Percentiles rank a stretch among this genome's conserved stretches.
Conservation (phyloP, 176 grass and related monocot species). For the Lolium multiflorum region DNA sequence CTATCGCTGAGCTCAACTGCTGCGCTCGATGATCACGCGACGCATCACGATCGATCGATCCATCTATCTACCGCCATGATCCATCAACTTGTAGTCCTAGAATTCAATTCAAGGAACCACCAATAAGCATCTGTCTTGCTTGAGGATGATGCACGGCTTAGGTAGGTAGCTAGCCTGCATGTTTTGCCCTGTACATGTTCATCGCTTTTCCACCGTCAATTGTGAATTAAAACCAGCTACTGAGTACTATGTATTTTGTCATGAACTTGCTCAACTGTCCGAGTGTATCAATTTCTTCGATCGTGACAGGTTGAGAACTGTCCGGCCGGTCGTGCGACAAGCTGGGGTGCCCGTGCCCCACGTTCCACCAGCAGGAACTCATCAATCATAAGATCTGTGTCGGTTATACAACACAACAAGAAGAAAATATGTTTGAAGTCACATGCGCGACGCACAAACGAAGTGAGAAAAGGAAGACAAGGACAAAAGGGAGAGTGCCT, state of each 20-base stretch:
- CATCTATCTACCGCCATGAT: background rate
- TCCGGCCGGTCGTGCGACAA: background rate
- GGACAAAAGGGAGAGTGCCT: background rate
- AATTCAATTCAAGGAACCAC: constrained; percentile 52
- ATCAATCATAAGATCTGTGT: background rate
- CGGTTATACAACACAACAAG: background rate
- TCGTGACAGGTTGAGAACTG: background rate
- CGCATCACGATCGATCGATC: background rate
- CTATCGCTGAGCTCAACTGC: background rate
- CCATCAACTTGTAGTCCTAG: background rate
- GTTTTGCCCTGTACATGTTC: constrained; percentile 34
- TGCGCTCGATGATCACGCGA: background rate
- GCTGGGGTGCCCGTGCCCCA: background rate
- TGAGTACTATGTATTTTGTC: background rate
- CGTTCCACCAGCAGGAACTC: background rate
- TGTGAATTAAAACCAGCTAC: constrained; percentile 33
- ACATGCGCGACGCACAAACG: constrained; percentile 44
- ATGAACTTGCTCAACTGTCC: background rate
- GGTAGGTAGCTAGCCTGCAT: constrained; percentile 38
- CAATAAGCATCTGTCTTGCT: constrained; percentile 46
- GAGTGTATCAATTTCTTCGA: too few species aligned
- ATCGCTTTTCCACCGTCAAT: constrained; percentile 12
- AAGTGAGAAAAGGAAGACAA: background rate
- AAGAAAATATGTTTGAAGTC: background rate
- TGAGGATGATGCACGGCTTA: constrained; percentile 40